Evolutionary conservation across 768 basidiomycete species (phyloP), one percentile per base, ranked within the genome.

Genomic region (Tulasnella sp.): DNA sequence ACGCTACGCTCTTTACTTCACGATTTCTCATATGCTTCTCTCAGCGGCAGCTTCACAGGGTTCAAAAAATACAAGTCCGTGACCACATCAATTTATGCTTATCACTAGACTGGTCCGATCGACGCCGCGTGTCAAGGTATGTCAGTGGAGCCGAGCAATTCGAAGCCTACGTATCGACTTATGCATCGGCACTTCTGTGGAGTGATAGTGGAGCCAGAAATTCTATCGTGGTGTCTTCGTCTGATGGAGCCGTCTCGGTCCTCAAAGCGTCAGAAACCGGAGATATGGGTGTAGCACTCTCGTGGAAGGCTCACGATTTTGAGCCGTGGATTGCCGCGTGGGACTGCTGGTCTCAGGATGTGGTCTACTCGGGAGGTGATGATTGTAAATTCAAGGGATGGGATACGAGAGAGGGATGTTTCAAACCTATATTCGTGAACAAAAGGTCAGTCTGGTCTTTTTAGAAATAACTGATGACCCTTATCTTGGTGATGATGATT

Each of bases 251-350:
- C 1, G 68, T 94, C 15, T 78, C 81, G n/a, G 74, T 86, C 19
- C 71, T 87, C 22, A 74, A 68, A 34, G 76, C 78, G 10, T 10
- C 24, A 21, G 71, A 71, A n/a, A 74, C 79, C 4, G 70, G 73
- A 0, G 72, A 74, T 12, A 68, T 87, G 25, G 53, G 66, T 0
- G 68, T 84, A 2, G 72, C 73, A 3, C 70, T 78, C 24, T 76
- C 75, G 1, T 98, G 92, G 92, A 74, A 80, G 60, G 93, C 89
- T 0, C 96, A 98, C 65, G 89, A 92, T 59, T 82, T 83, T 65
- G 96, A 99, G 68, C 87, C 93, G 0, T 99, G 96, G 96, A 81
- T 91, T 50, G 82, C 86, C 1, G 82, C 87, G 1, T 98, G 91
- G 84, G 80, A 97, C 66, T 83, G 85, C 63, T 94, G 91, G 87